Conservation (phyloP, 73 alveolate species). For the Paramecium biaurelia region DNA sequence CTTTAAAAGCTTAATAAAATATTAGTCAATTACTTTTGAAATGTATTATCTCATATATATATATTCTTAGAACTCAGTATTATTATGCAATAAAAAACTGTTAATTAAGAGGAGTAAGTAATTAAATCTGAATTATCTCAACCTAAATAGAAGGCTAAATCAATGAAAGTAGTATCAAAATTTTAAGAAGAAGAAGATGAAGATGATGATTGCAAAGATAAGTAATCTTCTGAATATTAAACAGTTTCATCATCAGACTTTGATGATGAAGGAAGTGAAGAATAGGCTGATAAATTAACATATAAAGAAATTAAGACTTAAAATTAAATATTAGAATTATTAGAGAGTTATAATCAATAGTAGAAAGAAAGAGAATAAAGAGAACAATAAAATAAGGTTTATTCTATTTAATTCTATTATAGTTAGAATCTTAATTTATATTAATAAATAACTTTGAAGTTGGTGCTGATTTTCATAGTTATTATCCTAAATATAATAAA, state of each 20-base stretch:
- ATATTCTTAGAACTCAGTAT: background rate
- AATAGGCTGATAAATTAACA: background rate
- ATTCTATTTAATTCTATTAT: background rate
- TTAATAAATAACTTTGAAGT: background rate
- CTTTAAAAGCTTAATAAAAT: background rate
- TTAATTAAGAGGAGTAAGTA: background rate
- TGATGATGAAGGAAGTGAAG: background rate
- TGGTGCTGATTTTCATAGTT: constrained; percentile 13
- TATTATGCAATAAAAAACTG: background rate
- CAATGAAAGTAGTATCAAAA: background rate
- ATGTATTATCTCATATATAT: background rate
- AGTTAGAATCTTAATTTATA: background rate
- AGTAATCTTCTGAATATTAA: background rate
- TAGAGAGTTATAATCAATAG: background rate
- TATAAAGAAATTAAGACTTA: background rate
- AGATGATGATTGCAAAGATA: background rate
- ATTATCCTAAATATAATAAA: constrained; percentile 37
- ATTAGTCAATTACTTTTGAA: background rate
- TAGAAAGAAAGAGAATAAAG: background rate
- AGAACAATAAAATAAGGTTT: background rate
- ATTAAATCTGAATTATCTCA: background rate
- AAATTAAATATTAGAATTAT: background rate
- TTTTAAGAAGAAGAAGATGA: background rate
- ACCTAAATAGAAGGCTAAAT: background rate
- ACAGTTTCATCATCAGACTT: background rate